Conservation (phyloP, 2,329 filamentous ascomycete species). For the Exophiala calicioides region DNA sequence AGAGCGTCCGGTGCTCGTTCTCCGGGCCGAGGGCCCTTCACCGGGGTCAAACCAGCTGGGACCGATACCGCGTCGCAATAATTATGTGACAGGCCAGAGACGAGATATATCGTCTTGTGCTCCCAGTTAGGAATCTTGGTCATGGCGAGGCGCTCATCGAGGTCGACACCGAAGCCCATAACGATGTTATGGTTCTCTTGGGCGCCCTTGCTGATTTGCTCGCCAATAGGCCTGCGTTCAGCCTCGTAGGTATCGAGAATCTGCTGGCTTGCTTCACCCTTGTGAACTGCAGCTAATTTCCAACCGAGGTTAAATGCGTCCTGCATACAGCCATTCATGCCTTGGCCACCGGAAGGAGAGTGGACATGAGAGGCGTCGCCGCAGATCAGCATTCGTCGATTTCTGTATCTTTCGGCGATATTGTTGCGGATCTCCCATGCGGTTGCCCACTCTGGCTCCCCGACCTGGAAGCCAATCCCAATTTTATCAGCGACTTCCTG, state of each 20-base stretch:
- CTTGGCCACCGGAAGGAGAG: no score
- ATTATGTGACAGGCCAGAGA: conserved; percentile 4
- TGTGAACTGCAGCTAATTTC: no score
- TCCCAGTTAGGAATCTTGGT: conserved; percentile 1
- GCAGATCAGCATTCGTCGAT: no score
- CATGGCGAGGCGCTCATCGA: neutral
- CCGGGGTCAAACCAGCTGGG: neutral
- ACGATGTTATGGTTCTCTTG: conserved; percentile 2
- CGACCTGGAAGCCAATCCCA: conserved; percentile 1
- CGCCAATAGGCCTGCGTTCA: conserved; percentile 3
- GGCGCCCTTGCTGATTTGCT: conserved; percentile 2
- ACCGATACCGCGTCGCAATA: neutral
- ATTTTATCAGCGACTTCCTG: conserved; percentile 2
- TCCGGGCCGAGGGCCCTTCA: neutral
- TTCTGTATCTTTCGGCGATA: no score
- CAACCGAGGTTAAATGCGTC: no score
- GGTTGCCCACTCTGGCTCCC: conserved; percentile 4
- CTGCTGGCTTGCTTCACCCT: no score
- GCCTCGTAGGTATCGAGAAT: no score
- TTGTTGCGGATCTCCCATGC: conserved; percentile 4
- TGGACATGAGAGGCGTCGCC: no score
- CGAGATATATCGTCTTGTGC: neutral
- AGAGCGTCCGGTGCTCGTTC: neutral
- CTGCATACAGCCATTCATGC: no score
- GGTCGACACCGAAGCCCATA: conserved; percentile 1